Evolutionary conservation across 2,329 filamentous ascomycete species (phyloP).

Genomic region (Plenodomus biglobosus): DNA sequence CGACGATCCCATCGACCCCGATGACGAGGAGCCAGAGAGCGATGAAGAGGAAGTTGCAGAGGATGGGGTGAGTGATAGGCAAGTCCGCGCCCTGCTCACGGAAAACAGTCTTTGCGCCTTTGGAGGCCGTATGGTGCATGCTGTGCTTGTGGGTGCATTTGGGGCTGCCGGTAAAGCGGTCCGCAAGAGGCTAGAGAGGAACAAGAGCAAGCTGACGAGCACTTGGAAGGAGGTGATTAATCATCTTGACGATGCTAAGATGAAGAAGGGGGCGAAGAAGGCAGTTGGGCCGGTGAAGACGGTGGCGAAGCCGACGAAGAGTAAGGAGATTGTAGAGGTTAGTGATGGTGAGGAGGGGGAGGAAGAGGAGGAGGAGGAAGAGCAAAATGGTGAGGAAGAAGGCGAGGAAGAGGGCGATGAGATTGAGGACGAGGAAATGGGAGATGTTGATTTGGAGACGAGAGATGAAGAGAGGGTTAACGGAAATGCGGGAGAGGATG

Average conservation of each 20-base stretch:
- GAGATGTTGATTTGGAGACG: slow-evolving; percentile 47
- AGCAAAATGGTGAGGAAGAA: too few relatives aligned
- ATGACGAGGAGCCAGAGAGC: slow-evolving; percentile 63
- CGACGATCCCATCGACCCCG: slow-evolving; percentile 69
- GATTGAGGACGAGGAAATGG: slow-evolving; percentile 46
- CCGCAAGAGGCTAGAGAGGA: slow-evolving; percentile 71
- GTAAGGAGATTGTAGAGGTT: slow-evolving; percentile 39
- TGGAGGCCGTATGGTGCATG: slow-evolving; percentile 80
- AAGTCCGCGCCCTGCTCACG: slow-evolving; percentile 69
- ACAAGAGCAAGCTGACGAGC: slow-evolving; percentile 75
- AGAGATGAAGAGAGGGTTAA: slow-evolving; percentile 42
- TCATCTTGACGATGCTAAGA: slow-evolving; percentile 66
- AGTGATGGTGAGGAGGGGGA: slow-evolving; percentile 39
- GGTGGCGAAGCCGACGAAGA: slow-evolving; percentile 47
- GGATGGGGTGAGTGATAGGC: slow-evolving; percentile 52
- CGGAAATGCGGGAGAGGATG: slow-evolving; percentile 33
- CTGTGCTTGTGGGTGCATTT: slow-evolving; percentile 72
- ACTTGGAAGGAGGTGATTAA: slow-evolving; percentile 85
- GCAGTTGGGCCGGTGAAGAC: slow-evolving; percentile 41
- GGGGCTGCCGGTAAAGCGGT: slow-evolving; percentile 58
- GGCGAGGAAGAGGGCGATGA: slow-evolving; percentile 32
- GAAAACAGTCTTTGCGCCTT: slow-evolving; percentile 87
- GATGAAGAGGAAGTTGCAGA: slow-evolving; percentile 57
- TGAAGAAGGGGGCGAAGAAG: slow-evolving; percentile 22
- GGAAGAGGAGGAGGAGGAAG: slow-evolving; percentile 26